Conservation (phyloP, 2,329 filamentous ascomycete genomes). For the Paecilomyces fulvus region DNA sequence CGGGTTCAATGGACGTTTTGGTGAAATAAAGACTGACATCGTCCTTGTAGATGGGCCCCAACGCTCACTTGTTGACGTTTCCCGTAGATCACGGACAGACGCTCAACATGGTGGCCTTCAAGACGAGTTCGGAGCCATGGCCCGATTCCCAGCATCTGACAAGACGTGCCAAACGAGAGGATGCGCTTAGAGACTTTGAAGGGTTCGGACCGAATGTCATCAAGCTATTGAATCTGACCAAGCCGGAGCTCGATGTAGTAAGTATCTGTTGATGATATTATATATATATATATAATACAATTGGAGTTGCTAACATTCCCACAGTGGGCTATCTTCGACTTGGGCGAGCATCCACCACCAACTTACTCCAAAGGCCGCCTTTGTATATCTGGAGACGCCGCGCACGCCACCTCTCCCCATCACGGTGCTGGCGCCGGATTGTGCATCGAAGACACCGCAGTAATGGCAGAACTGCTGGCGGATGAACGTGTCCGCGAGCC, state of each 20-base stretch:
- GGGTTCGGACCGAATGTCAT: neutral
- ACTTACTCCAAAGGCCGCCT: conserved; percentile 26
- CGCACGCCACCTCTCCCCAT: conserved; percentile 35
- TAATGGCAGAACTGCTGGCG: conserved; percentile 18
- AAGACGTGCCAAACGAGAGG: conserved; percentile 4
- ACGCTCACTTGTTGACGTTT: conserved; percentile 41
- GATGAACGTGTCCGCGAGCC: conserved; percentile 10
- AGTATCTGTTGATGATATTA: neutral
- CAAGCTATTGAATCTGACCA: conserved; percentile 12
- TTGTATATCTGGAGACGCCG: conserved; percentile 31
- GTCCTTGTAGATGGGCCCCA: conserved; percentile 25
- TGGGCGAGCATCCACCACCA: conserved; percentile 29
- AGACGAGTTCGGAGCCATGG: conserved; percentile 18
- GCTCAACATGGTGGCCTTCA: conserved; percentile 41
- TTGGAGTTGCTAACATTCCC: conserved; percentile 8
- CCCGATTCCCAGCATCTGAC: conserved; percentile 13
- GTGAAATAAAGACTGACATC: neutral
- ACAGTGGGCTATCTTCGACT: conserved; percentile 36
- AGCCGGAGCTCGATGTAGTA: conserved; percentile 19
- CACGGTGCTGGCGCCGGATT: conserved; percentile 31
- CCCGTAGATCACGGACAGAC: conserved; percentile 40
- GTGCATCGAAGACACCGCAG: conserved; percentile 24
- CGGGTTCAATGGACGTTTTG: neutral
- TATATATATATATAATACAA: neutral
- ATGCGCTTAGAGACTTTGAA: neutral